Evolutionary conservation across 257 asterid species (phyloP), one percentile per base, ranked within the genome.

Genomic region (Petunia axillaris): DNA sequence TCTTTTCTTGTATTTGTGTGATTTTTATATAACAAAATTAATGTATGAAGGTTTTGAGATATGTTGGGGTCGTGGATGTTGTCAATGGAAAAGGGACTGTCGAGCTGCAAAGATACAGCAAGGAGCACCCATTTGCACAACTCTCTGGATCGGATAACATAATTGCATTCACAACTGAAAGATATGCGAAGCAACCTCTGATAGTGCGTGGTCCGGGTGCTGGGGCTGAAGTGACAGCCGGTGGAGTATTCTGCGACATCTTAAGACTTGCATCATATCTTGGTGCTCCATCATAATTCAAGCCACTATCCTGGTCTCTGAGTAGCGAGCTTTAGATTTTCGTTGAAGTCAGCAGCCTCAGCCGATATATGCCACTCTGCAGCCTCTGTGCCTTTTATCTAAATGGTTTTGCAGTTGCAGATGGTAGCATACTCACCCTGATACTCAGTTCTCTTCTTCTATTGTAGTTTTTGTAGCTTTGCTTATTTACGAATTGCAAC

Each of bases 201-300:
- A 94, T 96, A 5, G 90, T 96, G 53, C 99, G 99, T 70, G 99
- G 99, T 46, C 99, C 99, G 1, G 99, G 99, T 84, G 99, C 99
- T 8, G 99, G 99, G 39, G 99, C 99, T 37, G 98, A 90, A 87
- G 99, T 96, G 60, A 96, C 98, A 0, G 98, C 99, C 6, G 99
- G 95, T 43, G 99, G 99, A 79, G 97, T 96, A 39, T 94, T 96
- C 87, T 89, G 98, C 25, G 99, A 96, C 86, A 83, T 96, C 76
- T 85, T 96, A 85, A 98, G 99, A 66, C 98, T 96, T 60, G 94
- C 99, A 36, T 94, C 99, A 0, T 94, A 96, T 85, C 98, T 94
- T 35, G 99, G 99, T 4, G 98, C 99, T 39, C 99, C 99, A 40
- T 96, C 98, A 66, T 92, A 89, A 88, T 58, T 62, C 37, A n/a